Evolutionary conservation across 257 asterid species (phyloP).

Genomic region (Vinca minor): DNA sequence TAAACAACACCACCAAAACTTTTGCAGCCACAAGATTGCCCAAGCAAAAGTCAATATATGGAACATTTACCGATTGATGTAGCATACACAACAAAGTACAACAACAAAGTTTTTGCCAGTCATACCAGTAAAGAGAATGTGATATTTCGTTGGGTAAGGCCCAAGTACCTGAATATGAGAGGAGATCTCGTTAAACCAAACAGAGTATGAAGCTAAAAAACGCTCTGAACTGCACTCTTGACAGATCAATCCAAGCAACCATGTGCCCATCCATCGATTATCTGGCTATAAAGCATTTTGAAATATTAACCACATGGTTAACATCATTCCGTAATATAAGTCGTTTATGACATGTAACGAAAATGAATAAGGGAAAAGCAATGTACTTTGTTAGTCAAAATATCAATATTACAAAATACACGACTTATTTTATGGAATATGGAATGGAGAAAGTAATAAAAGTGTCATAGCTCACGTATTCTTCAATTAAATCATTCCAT

Average conservation of each 20-base stretch:
- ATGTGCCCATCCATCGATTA: constrained; percentile 81
- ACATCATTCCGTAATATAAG: too few species aligned
- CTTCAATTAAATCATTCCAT: too few species aligned
- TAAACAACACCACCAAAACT: neutral
- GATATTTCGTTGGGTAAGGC: neutral
- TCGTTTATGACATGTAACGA: too few species aligned
- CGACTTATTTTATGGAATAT: too few species aligned
- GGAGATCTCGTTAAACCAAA: constrained; percentile 59
- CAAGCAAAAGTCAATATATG: neutral
- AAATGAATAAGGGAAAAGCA: too few species aligned
- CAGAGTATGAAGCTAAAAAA: constrained; percentile 56
- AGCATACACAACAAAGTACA: neutral
- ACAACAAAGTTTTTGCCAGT: neutral
- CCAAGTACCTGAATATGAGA: constrained; percentile 60
- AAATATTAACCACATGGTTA: constrained; percentile 16
- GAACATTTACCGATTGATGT: neutral
- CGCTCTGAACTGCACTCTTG: constrained; percentile 84
- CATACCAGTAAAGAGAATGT: neutral
- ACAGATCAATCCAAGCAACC: constrained; percentile 81
- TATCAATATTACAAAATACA: too few species aligned
- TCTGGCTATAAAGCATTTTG: constrained; percentile 54
- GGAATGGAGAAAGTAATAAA: too few species aligned
- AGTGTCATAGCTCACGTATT: too few species aligned
- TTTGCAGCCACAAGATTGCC: too few species aligned
- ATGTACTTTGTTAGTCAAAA: too few species aligned